phyloP scores from a whole-genome alignment of 2,329 filamentous ascomycete genomes.

The Ceratocystis papillata region DNA sequence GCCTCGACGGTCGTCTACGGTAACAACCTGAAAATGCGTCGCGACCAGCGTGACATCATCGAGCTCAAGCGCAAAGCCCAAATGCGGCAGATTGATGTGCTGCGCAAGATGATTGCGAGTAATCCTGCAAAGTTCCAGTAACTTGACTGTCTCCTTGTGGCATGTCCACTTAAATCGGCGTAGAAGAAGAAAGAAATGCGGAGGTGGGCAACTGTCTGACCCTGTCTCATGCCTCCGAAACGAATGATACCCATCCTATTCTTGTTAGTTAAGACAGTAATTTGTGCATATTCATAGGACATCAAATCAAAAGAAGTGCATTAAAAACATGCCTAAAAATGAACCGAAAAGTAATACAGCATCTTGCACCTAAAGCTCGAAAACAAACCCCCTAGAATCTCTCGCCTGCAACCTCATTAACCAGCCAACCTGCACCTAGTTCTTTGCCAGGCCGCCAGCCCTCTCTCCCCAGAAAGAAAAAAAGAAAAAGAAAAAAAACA shows the following conservation, averaged over 20 bases:
- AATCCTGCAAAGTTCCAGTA: conserved; percentile 42
- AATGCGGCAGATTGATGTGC: conserved; percentile 55
- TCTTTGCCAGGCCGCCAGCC: conserved; percentile 24
- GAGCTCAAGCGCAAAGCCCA: conserved; percentile 54
- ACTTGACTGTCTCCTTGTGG: background rate
- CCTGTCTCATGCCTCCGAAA: background rate
- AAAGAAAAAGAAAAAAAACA: background rate
- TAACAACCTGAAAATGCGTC: conserved; percentile 43
- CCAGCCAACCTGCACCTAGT: conserved; percentile 19
- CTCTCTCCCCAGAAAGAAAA: background rate
- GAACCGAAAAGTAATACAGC: background rate
- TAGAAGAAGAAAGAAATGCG: conserved; percentile 2
- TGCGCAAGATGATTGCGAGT: conserved; percentile 56
- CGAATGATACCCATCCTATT: conserved; percentile 14
- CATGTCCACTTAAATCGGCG: background rate
- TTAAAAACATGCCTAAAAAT: background rate
- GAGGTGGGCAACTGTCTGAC: background rate
- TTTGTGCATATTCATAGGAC: background rate
- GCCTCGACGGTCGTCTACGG: conserved; percentile 63
- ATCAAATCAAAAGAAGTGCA: background rate
- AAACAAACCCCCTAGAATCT: background rate
- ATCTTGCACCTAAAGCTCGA: background rate
- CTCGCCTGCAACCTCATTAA: background rate
- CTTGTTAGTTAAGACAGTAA: background rate
- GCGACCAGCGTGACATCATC: conserved; percentile 50